Evolutionary conservation across 2,329 filamentous ascomycete species (phyloP).

Genomic region (Penicillium carneum): DNA sequence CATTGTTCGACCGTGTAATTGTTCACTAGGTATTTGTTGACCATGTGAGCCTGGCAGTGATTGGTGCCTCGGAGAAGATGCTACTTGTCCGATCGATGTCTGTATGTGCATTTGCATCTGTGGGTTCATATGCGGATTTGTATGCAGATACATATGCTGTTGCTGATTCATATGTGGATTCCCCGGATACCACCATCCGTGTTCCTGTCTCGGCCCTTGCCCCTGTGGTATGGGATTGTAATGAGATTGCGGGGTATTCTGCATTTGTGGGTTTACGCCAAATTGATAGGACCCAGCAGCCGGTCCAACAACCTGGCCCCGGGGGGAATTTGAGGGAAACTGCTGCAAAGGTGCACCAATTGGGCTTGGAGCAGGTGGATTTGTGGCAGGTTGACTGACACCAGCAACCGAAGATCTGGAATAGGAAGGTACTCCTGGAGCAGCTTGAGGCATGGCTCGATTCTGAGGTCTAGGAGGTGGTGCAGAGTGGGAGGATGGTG

Average conservation of each 20-base stretch:
- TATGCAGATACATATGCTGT: neutral
- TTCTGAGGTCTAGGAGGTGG: constrained; percentile 2
- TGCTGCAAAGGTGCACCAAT: neutral
- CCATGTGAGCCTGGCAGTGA: neutral
- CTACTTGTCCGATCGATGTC: neutral
- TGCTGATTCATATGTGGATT: neutral
- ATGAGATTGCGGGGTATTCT: neutral
- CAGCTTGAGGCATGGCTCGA: neutral
- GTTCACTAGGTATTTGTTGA: neutral
- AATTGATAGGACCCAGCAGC: neutral
- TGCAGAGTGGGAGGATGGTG: neutral
- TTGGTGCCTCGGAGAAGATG: neutral
- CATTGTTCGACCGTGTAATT: neutral
- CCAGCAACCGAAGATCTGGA: neutral
- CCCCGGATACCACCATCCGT: neutral
- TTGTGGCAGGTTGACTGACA: neutral
- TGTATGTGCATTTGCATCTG: neutral
- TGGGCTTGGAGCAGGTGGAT: neutral
- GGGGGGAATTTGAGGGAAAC: neutral
- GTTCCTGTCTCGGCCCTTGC: neutral
- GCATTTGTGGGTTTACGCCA: neutral
- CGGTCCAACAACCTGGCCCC: neutral
- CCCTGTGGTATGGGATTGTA: neutral
- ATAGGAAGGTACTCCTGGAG: neutral
- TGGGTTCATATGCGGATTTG: neutral